Evolutionary conservation across 805 yeast species (phyloP), one percentile per base, ranked within the genome.

Genomic region (Starmerella vaccinii): DNA sequence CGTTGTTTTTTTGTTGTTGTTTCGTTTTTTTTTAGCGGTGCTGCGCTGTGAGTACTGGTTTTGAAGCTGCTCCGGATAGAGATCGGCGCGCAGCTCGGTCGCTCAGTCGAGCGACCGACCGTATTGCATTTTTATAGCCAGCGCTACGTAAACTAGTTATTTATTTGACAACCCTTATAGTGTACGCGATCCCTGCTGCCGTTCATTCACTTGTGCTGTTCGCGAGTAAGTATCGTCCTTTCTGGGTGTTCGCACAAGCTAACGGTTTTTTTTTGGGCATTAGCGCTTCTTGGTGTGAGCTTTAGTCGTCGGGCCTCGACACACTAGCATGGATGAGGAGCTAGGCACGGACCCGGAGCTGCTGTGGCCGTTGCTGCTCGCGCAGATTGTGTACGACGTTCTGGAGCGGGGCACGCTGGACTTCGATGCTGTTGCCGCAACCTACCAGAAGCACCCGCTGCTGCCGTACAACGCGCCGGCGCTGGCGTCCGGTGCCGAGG

Each of bases 361-460:
- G 19, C 54, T 65, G 23, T 62, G 59, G 57, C 59, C 59, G 47
- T 60, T 66, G 26, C 51, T 66, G 12, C 59, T 66, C 15, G 61
- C 60, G 1, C 70, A 66, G 48, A 50, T 61, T 26, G 62, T 67
- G n/a, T 63, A 65, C 37, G 68, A 66, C 47, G 52, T 51, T 43
- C 19, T 46, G 9, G 45, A 15, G 13, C 35, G 33, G 13, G 22
- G 21, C 3, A 8, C 15, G 21, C 61, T 55, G 23, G 54, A 55
- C 35, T 66, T 62, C 46, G 49, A 29, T 4, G 50, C 46, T 3
- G 58, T 66, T 3, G 57, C 65, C 13, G 46, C 46, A 10, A 53
- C 38, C 16, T 55, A 65, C 51, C 54, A 55, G 30, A 34, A 55
- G 27, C 70, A 66, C 40, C 67, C 65, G 2, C 55, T 66, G 49